Conservation (phyloP, 192 early-diverging fungal genomes). For the Coemansia sp. region DNA sequence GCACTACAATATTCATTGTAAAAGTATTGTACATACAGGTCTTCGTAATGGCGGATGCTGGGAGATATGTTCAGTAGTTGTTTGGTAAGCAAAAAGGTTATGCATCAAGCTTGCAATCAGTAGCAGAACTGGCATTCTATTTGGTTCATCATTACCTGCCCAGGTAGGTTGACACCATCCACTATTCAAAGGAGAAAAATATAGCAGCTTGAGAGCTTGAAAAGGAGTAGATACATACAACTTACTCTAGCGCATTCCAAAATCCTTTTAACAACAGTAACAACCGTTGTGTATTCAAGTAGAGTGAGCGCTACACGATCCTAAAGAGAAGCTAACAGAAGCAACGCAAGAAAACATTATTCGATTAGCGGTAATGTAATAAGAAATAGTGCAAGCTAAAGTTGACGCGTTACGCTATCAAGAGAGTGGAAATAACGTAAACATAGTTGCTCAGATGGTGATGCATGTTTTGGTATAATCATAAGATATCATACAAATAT, state of each 20-base stretch:
- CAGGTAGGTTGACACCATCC: not conserved
- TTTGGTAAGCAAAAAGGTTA: constrained; percentile 47
- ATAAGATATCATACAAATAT: constrained; percentile 20
- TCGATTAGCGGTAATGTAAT: not conserved
- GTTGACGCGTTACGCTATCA: not conserved
- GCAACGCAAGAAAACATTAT: not conserved
- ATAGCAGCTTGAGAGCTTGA: no score
- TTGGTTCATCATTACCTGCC: constrained; percentile 31
- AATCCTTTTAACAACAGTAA: not conserved
- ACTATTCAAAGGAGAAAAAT: not conserved
- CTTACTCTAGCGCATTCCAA: not conserved
- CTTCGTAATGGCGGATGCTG: not conserved
- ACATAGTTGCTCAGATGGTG: constrained; percentile 47
- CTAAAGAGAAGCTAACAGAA: not conserved
- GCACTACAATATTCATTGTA: not conserved
- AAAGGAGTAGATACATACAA: not conserved
- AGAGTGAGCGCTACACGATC: not conserved
- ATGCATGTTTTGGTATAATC: constrained; percentile 53
- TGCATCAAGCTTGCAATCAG: constrained; percentile 57
- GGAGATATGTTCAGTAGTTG: constrained; percentile 23
- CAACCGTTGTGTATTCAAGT: not conserved
- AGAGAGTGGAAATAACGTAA: not conserved
- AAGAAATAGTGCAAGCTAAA: not conserved
- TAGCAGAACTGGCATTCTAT: constrained; percentile 53
- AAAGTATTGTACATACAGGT: not conserved